Percentiles rank a stretch among this genome's conserved stretches.
phyloP scores from a whole-genome alignment of 768 basidiomycete genomes.

The Chalciporus chontae region DNA sequence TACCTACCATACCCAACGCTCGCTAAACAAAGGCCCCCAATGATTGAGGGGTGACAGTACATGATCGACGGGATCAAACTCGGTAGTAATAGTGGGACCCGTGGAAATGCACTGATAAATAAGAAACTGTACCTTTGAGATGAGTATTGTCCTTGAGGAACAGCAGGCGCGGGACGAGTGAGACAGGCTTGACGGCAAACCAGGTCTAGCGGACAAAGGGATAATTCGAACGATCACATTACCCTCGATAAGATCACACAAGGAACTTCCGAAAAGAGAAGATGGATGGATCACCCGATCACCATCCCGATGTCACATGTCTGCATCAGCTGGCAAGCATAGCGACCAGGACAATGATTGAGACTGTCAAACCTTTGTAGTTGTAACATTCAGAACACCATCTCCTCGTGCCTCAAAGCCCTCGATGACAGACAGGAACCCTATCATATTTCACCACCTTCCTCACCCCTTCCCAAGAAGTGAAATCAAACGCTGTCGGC shows the following conservation, averaged over 20 bases:
- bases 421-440: too few relatives aligned
- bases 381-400: too few relatives aligned
- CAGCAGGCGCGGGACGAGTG: not conserved
- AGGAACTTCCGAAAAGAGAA: not conserved
- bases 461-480: constrained; percentile 24
- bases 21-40: constrained; percentile 4
- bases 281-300: not conserved
- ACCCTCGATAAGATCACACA: not conserved
- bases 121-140: too few relatives aligned
- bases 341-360: constrained; percentile 99
- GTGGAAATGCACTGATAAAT: too few relatives aligned
- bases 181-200: not conserved
- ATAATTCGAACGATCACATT: constrained; percentile 5
- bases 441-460: constrained; percentile 46
- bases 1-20: not conserved
- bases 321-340: constrained; percentile 75
- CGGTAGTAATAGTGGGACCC: not conserved
- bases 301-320: too few relatives aligned
- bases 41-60: not conserved
- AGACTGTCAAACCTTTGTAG: constrained; percentile 44
- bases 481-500: constrained; percentile 3
- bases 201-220: constrained; percentile 6
- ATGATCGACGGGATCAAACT: not conserved
- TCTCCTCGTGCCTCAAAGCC: too few relatives aligned
- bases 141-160: constrained; percentile 1